Base-by-base conservation (phyloP, 2,329 filamentous ascomycete genomes). In the Claviceps maximensis region DNA sequence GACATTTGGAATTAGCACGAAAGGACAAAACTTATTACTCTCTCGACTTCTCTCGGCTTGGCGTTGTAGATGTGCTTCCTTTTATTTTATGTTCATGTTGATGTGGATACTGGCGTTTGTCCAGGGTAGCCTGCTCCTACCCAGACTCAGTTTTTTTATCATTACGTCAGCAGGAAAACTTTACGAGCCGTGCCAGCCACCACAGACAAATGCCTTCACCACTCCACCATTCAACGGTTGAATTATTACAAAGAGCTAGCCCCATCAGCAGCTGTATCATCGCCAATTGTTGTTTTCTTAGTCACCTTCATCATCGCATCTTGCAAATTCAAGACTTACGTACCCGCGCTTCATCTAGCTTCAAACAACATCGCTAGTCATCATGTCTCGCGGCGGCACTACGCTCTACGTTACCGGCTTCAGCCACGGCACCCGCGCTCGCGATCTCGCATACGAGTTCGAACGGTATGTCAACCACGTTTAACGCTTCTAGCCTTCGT, bases 361-460 rank as follows among this genome's bases (percentile, higher is more conserved):
- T 50, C 42, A 36, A 42, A 31, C 51, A 51, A 48, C 52, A 50
- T 41, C 54, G 51, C 23, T 33, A 53, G 57, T 51, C 64, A 73
- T 57, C 68, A 95, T 95, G 89, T 95, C 90, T 82, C 88, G 89
- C 69, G 83, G 87, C 71, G 86, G 89, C 63, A 94, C 87, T 57
- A 97, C 91, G 54, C 87, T 97, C 63, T 97, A 97, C 78, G 91
- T 97, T 73, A 95, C 90, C 68, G 93, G 93, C 80, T 98, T 98
- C 74, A 94, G 91, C 81, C 89, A 95, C 74, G 89, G 91, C 72
- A 96, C 91, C 72, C 89, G 93, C 78, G 89, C 93, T 72, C 89
- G 93, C 83, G 90, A 98, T 79, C 87, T 97, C 72, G 89, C 91
- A 78, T 96, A 95, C 87, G 91, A 97, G 80, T 97, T 97, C 87